Percentiles rank a stretch among this genome's conserved stretches.
Evolutionary conservation across 805 yeast species (phyloP).

Genomic region (Kodamaea fukazawae): DNA sequence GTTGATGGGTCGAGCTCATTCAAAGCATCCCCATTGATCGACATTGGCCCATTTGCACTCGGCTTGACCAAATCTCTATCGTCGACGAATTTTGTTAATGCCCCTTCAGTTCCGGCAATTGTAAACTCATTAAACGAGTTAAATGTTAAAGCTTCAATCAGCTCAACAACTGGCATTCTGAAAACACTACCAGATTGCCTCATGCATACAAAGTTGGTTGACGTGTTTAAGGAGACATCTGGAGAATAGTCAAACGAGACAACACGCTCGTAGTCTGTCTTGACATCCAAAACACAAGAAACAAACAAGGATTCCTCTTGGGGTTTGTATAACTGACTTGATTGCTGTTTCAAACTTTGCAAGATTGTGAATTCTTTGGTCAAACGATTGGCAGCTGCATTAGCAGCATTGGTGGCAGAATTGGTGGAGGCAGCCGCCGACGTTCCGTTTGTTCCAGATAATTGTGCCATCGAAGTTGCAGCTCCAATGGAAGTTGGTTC

Average conservation of each 20-base stretch:
- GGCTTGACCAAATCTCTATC: constrained; percentile 16
- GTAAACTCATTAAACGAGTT: constrained; percentile 67
- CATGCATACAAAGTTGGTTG: constrained; percentile 76
- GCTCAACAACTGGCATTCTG: constrained; percentile 69
- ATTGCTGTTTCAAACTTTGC: constrained; percentile 34
- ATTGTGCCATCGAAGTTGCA: not conserved
- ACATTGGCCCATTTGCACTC: not conserved
- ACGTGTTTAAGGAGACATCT: constrained; percentile 44
- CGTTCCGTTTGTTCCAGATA: not conserved
- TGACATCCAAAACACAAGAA: constrained; percentile 68
- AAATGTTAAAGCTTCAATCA: constrained; percentile 60
- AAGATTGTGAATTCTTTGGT: constrained; percentile 13
- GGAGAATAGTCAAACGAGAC: constrained; percentile 84
- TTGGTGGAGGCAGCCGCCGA: not conserved
- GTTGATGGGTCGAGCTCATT: not conserved
- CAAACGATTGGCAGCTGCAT: not conserved
- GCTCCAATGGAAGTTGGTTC: not conserved
- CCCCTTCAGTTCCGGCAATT: constrained; percentile 57
- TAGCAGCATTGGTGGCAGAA: not conserved
- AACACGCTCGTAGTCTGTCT: constrained; percentile 76
- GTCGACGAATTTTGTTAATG: constrained; percentile 42
- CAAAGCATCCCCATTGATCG: not conserved
- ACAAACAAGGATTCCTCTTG: constrained; percentile 65
- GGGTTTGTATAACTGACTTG: constrained; percentile 36
- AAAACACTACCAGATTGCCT: constrained; percentile 87